Percentiles rank a stretch among this genome's conserved stretches.
Evolutionary conservation across 768 basidiomycete genomes (phyloP).

Genomic region (Boletus bicolor): DNA sequence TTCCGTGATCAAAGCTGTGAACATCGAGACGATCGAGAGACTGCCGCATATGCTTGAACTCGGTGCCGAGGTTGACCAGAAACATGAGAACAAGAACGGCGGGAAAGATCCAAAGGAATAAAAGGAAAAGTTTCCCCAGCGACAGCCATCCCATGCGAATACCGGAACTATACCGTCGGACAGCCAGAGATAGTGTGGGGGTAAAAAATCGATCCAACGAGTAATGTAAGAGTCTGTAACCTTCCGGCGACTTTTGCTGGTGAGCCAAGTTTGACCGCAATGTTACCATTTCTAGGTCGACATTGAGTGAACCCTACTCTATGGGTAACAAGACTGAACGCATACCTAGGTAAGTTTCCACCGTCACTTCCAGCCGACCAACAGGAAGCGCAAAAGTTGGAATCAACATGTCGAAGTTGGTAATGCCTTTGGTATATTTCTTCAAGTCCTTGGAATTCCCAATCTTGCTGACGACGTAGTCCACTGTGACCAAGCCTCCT

Average conservation of each 20-base stretch:
- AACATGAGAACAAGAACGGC: conserved; percentile 15
- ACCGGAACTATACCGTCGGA: conserved; percentile 5
- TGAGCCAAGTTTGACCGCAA: conserved; percentile 57
- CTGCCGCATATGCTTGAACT: conserved; percentile 25
- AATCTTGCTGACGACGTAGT: conserved; percentile 56
- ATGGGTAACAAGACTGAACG: neutral
- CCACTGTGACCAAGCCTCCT: conserved; percentile 52
- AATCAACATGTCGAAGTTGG: conserved; percentile 48
- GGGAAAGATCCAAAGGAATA: conserved; percentile 17
- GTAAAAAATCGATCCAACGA: conserved; percentile 56
- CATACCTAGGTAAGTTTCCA: conserved; percentile 56
- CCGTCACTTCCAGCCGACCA: conserved; percentile 58
- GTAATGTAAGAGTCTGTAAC: conserved; percentile 52
- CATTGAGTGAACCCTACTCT: conserved; percentile 5
- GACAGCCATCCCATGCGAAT: conserved; percentile 10
- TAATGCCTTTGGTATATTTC: conserved; percentile 31
- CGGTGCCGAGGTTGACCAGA: conserved; percentile 26
- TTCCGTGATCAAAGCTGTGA: conserved; percentile 6
- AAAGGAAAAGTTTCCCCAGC: conserved; percentile 12
- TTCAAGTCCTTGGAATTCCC: conserved; percentile 24
- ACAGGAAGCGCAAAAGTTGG: conserved; percentile 75
- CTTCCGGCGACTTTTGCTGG: conserved; percentile 39
- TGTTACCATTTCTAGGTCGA: conserved; percentile 43
- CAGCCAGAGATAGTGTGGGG: conserved; percentile 46
- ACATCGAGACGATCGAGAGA: conserved; percentile 22